Conservation (phyloP, 371 early-diverging fungal genomes). For the Fennellomyces sp. region DNA sequence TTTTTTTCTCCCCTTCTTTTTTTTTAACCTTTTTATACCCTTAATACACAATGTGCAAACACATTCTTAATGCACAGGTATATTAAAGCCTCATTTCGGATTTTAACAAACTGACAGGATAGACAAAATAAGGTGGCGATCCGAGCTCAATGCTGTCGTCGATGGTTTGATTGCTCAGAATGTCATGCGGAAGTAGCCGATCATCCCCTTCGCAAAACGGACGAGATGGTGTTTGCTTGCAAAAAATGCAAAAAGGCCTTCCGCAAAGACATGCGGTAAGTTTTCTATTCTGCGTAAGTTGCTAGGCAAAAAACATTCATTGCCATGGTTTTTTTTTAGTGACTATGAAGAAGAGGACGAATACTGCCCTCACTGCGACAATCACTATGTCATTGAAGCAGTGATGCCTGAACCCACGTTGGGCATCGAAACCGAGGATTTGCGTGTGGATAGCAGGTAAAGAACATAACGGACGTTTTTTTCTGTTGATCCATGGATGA, state of each 20-base stretch:
- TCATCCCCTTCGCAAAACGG: constrained; percentile 80
- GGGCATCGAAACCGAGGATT: constrained; percentile 92
- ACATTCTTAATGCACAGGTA: constrained; percentile 96
- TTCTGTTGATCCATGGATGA: neutral
- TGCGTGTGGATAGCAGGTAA: constrained; percentile 71
- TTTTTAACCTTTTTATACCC: neutral
- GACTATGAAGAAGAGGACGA: constrained; percentile 95
- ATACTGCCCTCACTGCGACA: constrained; percentile 97
- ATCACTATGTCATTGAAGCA: constrained; percentile 95
- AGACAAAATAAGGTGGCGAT: constrained; percentile 75
- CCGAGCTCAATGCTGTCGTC: constrained; percentile 92
- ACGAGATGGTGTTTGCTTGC: constrained; percentile 96
- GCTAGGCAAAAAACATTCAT: neutral
- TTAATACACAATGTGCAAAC: constrained; percentile 80
- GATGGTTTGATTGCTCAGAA: constrained; percentile 97
- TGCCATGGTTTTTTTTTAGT: constrained; percentile 27
- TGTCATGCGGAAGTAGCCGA: constrained; percentile 89
- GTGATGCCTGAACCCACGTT: constrained; percentile 81
- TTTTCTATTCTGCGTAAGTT: neutral
- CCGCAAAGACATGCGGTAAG: constrained; percentile 87
- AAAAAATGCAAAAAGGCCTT: constrained; percentile 98
- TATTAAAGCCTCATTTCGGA: neutral
- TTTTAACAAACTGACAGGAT: constrained; percentile 3
- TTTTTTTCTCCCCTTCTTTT: neutral
- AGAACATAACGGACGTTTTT: neutral